Base-by-base conservation (phyloP, 1,284 basidiomycete genomes). In the Rhodotorula sp. region DNA sequence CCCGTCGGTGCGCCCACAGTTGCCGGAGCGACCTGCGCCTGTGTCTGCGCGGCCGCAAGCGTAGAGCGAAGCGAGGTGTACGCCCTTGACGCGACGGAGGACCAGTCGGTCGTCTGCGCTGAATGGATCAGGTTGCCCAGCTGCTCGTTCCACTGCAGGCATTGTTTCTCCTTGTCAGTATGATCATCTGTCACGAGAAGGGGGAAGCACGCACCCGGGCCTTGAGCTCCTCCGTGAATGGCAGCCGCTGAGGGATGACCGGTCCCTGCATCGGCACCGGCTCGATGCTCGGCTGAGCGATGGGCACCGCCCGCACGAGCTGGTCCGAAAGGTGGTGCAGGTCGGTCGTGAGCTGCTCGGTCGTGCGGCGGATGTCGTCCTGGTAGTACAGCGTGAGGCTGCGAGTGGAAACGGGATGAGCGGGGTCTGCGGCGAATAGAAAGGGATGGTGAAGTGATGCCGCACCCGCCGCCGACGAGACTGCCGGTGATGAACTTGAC, bases 341-440 rank as follows among this genome's bases (percentile, higher is more conserved):
- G 56, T 74, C 73, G 34, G 51, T 12, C 12, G 62, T 50, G 15
- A 74, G 65, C 13, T 34, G 37, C 12, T 27, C 25, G 1, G 70
- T 61, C 1, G 70, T 71, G 9, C 61, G 48, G 9, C 17, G 32
- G 51, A 74, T 74, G 37, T 72, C 64, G 29, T 63, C 39, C 32
- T 69, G 60, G 65, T 69, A 74, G 66, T 72, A 72, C 25, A 66
- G 29, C 1, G 67, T 72, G n/a, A 54, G 58, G 17, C 67, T 71
- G 51, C 29, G 46, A 17, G 34, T 7, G 7, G 29, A 17, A 22
- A 6, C 21, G 13, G 21, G 17, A n/a, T 39, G 29, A 59, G 46
- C 25, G 13, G 32, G n/a, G 25, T 29, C 48, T 13, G 1, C 19
- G 56, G 41, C n/a, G 15, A 46, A 19, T 22, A 37, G 65, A 15